phyloP scores from a whole-genome alignment of 768 basidiomycete genomes.

The Trichaptum fuscoviolaceum region DNA sequence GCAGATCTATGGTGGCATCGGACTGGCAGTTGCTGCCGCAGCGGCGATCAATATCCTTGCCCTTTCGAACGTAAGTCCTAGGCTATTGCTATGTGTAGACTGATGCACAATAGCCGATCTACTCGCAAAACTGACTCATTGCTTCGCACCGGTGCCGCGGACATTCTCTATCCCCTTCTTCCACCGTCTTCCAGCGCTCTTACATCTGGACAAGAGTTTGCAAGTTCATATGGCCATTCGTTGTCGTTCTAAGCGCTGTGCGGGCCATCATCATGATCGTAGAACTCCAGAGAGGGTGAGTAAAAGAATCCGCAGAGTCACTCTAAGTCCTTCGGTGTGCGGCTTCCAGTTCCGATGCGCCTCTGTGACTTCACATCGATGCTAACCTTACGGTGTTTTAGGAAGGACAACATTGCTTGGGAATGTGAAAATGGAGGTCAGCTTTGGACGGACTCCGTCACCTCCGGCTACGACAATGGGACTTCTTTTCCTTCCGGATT shows the following conservation, averaged over 20 bases:
- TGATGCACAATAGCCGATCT: not conserved
- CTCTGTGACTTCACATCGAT: constrained; percentile 1
- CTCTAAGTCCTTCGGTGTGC: not conserved
- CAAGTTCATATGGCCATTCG: constrained; percentile 66
- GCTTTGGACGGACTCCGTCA: constrained; percentile 45
- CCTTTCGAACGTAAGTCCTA: constrained; percentile 53
- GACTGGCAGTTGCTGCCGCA: constrained; percentile 43
- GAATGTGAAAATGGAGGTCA: constrained; percentile 70
- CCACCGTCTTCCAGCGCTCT: constrained; percentile 44
- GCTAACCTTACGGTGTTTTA: constrained; percentile 21
- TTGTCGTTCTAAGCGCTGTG: constrained; percentile 58
- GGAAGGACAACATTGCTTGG: constrained; percentile 65
- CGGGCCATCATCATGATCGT: constrained; percentile 71
- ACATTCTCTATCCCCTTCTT: constrained; percentile 6
- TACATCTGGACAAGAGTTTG: constrained; percentile 61
- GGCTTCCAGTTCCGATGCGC: not conserved
- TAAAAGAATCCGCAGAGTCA: constrained; percentile 21
- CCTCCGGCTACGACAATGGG: constrained; percentile 34
- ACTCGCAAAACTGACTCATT: not conserved
- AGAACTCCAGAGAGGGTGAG: constrained; percentile 64
- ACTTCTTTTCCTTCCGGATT: constrained; percentile 48
- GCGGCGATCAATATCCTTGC: constrained; percentile 54
- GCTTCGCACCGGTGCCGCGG: not conserved
- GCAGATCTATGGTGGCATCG: constrained; percentile 68
- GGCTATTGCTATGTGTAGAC: constrained; percentile 16